A percentile compares a stretch with the other conserved stretches of the same genome.
phyloP scores from a whole-genome alignment of 1,284 basidiomycete species.

The Wolfiporia cocos region DNA sequence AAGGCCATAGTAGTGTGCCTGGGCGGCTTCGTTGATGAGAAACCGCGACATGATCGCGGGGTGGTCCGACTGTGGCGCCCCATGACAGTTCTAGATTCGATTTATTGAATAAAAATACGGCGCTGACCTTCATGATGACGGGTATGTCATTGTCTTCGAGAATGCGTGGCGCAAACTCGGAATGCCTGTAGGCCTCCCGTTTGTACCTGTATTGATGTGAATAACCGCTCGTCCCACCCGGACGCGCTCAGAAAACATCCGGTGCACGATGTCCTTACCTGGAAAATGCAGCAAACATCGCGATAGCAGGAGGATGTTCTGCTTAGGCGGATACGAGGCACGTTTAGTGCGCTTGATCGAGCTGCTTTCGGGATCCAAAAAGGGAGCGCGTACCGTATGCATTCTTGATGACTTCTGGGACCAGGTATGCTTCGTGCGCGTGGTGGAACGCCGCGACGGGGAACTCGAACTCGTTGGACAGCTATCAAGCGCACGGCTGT shows the following conservation, averaged over 20 bases:
- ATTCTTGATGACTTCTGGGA: conserved; percentile 75
- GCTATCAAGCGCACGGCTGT: conserved; percentile 26
- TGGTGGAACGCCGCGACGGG: conserved; percentile 83
- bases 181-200: conserved; percentile 80
- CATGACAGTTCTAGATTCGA: not conserved
- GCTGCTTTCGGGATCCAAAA: conserved; percentile 16
- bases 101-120: not conserved
- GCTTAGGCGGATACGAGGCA: not conserved
- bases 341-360: not conserved
- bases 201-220: conserved; percentile 55
- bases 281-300: conserved; percentile 57
- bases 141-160: conserved; percentile 69
- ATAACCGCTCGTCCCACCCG: conserved; percentile 23
- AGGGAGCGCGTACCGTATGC: conserved; percentile 39
- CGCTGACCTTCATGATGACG: conserved; percentile 72
- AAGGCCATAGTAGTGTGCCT: conserved; percentile 77
- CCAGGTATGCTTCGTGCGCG: conserved; percentile 82
- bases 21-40: conserved; percentile 81
- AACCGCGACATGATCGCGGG: conserved; percentile 74
- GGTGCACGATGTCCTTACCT: not conserved
- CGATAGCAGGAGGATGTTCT: conserved; percentile 59
- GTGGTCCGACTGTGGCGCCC: conserved; percentile 53
- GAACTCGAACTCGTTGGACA: conserved; percentile 78
- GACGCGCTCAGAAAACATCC: too few relatives aligned
- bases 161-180: conserved; percentile 81